These are phyloP conservation scores for Kernera saxatilis DNA, from an alignment of 345 rosid genomes.

Conservation along the genomic window DNA sequence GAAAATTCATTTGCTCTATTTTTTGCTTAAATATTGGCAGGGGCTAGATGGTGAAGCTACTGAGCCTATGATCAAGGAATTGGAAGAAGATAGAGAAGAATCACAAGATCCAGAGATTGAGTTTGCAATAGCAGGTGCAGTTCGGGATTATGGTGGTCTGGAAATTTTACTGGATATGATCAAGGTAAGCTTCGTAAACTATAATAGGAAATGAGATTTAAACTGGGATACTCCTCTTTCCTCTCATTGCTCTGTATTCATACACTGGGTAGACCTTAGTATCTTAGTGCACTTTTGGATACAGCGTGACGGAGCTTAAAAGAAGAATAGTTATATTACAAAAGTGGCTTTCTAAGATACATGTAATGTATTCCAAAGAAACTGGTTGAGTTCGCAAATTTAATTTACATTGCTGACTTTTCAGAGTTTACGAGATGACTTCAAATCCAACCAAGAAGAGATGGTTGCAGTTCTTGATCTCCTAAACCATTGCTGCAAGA, in stretches of 20 bases:
- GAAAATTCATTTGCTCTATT: background rate
- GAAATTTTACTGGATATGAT: slow-evolving; percentile 86
- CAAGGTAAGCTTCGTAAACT: slow-evolving; percentile 50
- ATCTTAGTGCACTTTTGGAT: background rate
- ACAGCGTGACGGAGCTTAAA: slow-evolving; percentile 1
- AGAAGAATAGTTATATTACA: slow-evolving; percentile 6
- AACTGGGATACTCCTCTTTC: background rate
- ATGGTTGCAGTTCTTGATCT: slow-evolving; percentile 90
- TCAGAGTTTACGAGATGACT: slow-evolving; percentile 79
- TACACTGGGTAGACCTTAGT: background rate
- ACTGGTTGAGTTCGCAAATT: slow-evolving; percentile 7
- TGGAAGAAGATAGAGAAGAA: slow-evolving; percentile 99
- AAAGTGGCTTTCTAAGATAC: slow-evolving; percentile 3
- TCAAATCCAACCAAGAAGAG: slow-evolving; percentile 92
- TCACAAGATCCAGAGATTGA: slow-evolving; percentile 98
- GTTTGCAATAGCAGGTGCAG: slow-evolving; percentile 99
- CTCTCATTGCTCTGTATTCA: slow-evolving; percentile 5
- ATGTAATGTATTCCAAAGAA: background rate
- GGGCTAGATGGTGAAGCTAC: slow-evolving; percentile 99
- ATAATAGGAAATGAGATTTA: background rate
- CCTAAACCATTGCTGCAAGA: slow-evolving; percentile 96
- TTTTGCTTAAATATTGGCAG: slow-evolving; percentile 36
- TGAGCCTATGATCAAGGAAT: slow-evolving; percentile 97
- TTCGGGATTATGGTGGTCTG: slow-evolving; percentile 85
- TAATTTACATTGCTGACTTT: slow-evolving; percentile 19